Evolutionary conservation across 139 green algal species (phyloP).

Genomic region (Chlamydomonas eustigma): DNA sequence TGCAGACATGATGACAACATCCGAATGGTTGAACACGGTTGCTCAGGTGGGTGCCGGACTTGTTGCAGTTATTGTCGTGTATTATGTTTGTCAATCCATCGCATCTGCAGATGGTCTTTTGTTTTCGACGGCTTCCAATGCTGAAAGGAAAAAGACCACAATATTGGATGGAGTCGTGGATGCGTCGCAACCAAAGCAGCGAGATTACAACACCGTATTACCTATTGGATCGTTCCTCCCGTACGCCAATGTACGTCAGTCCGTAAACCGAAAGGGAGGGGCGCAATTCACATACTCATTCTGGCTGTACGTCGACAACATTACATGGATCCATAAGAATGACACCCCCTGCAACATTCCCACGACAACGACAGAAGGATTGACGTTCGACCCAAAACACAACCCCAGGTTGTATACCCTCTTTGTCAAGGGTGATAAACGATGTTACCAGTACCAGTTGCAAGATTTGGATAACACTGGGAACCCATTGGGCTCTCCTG

Average conservation of each 20-base stretch:
- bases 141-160: neutral
- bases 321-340: neutral
- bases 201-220: neutral
- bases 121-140: neutral
- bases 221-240: neutral
- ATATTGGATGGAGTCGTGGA: neutral
- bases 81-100: too few relatives aligned
- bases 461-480: neutral
- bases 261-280: neutral
- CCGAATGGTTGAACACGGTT: too few relatives aligned
- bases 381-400: neutral
- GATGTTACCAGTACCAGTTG: neutral
- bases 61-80: too few relatives aligned
- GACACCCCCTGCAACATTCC: neutral
- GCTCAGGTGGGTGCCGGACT: too few relatives aligned
- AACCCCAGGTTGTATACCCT: neutral
- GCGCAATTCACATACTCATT: slow-evolving; percentile 9
- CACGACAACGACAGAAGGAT: too few relatives aligned
- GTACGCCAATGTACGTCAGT: neutral
- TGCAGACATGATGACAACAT: too few relatives aligned
- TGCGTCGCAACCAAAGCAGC: neutral
- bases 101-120: too few relatives aligned
- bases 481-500: neutral
- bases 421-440: slow-evolving; percentile 4
- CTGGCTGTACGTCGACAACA: slow-evolving; percentile 3